Conservation (phyloP, 768 basidiomycete species). For the Tylopilus subfusipes region DNA sequence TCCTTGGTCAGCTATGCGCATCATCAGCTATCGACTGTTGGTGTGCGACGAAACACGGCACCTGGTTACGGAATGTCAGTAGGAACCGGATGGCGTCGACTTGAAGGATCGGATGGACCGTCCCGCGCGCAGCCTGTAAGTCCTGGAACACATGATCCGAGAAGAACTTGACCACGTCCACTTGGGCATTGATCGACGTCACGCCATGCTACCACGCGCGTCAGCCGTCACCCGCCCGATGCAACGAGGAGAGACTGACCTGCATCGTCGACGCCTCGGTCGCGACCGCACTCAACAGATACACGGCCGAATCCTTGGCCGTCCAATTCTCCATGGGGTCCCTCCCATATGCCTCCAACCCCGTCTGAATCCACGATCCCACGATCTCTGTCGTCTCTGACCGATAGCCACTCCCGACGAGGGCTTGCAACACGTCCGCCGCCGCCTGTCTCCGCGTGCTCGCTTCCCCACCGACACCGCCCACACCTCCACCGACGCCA, state of each 20-base stretch:
- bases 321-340: conserved; percentile 73
- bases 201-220: conserved; percentile 68
- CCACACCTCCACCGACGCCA: conserved; percentile 35
- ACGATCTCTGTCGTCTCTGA: conserved; percentile 82
- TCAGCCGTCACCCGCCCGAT: background rate
- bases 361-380: conserved; percentile 75
- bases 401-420: conserved; percentile 80
- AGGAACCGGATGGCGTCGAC: conserved; percentile 96
- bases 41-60: conserved; percentile 20
- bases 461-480: conserved; percentile 48
- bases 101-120: conserved; percentile 85
- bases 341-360: conserved; percentile 63
- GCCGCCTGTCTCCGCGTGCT: conserved; percentile 90
- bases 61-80: conserved; percentile 95
- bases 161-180: conserved; percentile 96
- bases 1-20: no score
- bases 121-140: conserved; percentile 62
- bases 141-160: conserved; percentile 88
- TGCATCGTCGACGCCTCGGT: conserved; percentile 83
- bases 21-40: background rate
- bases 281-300: conserved; percentile 83
- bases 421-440: conserved; percentile 90
- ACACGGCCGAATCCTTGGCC: conserved; percentile 90
- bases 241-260: conserved; percentile 41
- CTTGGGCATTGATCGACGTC: conserved; percentile 85